These are phyloP conservation scores for Chenopodium suecicum DNA, from an alignment of 148 eudicot genomes.

Conservation along the genomic window DNA sequence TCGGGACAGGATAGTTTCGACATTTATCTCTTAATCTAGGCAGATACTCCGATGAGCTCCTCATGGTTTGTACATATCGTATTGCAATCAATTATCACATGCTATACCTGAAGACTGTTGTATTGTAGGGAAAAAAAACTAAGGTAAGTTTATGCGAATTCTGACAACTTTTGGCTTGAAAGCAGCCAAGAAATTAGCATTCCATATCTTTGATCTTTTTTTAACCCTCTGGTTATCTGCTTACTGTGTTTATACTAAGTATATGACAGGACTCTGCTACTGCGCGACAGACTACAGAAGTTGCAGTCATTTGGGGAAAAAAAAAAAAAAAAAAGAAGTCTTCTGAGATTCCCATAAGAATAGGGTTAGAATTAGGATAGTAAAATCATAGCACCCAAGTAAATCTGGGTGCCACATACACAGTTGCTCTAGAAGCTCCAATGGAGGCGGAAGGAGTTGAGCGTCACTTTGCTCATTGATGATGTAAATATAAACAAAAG, in stretches of 20 bases:
- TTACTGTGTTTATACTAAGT: background rate
- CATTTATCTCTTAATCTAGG: background rate
- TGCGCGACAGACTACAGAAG: background rate
- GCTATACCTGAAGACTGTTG: background rate
- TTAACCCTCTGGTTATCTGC: background rate
- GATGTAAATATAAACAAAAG: too few species aligned
- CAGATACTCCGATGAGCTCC: background rate
- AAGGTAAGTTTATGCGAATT: background rate
- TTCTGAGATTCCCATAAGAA: background rate
- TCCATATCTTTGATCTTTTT: background rate
- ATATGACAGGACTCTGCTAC: background rate
- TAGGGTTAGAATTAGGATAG: too few species aligned
- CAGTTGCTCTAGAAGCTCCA: too few species aligned
- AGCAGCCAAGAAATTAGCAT: background rate
- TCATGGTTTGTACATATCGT: background rate
- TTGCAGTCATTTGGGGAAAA: background rate
- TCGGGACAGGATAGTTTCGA: background rate
- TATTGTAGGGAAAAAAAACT: background rate
- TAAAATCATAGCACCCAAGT: background rate
- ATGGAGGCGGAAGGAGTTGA: too few species aligned
- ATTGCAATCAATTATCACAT: background rate
- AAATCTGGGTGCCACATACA: too few species aligned
- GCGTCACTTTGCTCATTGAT: too few species aligned
- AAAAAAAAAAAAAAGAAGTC: too few species aligned
- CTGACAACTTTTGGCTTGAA: background rate